Conservation (phyloP, 1,284 basidiomycete species). For the Phaffia rhodozyma region DNA sequence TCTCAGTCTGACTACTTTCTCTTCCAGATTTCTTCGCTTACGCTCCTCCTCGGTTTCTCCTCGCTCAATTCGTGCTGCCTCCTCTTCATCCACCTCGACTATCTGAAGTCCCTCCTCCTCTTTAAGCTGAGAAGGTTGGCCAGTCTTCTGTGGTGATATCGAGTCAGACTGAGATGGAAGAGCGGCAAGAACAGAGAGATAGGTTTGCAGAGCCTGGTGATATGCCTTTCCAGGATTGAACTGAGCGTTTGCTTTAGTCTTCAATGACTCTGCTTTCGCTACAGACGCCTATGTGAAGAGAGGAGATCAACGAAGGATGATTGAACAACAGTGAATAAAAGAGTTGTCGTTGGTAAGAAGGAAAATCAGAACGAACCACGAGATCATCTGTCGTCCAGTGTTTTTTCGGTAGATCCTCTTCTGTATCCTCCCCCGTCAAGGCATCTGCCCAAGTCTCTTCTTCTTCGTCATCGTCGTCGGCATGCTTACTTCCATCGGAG, state of each 20-base stretch:
- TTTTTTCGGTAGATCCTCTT: background rate
- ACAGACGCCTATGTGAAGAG: constrained; percentile 22
- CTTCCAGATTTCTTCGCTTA: constrained; percentile 22
- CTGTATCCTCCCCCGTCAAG: background rate
- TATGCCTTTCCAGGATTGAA: constrained; percentile 26
- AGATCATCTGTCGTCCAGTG: constrained; percentile 24
- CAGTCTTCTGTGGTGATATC: too few species aligned
- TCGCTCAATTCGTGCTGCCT: constrained; percentile 26
- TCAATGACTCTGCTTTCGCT: constrained; percentile 21
- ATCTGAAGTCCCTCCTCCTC: constrained; percentile 21
- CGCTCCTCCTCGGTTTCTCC: constrained; percentile 16
- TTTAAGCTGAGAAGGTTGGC: background rate
- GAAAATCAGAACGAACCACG: constrained; percentile 19
- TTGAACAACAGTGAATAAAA: background rate
- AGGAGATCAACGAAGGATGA: background rate
- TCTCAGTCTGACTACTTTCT: constrained; percentile 24
- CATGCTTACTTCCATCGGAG: background rate
- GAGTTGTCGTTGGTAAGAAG: background rate
- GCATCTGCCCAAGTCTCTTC: background rate
- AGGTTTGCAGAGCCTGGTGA: constrained; percentile 25
- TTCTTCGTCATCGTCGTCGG: constrained; percentile 12
- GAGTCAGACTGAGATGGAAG: background rate
- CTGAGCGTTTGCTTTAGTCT: constrained; percentile 28
- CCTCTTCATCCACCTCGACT: constrained; percentile 31
- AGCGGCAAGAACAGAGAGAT: constrained; percentile 25